These are phyloP conservation scores for Fagopyrum homotropicum DNA, from an alignment of 148 eudicot species.

Conservation along the genomic window DNA sequence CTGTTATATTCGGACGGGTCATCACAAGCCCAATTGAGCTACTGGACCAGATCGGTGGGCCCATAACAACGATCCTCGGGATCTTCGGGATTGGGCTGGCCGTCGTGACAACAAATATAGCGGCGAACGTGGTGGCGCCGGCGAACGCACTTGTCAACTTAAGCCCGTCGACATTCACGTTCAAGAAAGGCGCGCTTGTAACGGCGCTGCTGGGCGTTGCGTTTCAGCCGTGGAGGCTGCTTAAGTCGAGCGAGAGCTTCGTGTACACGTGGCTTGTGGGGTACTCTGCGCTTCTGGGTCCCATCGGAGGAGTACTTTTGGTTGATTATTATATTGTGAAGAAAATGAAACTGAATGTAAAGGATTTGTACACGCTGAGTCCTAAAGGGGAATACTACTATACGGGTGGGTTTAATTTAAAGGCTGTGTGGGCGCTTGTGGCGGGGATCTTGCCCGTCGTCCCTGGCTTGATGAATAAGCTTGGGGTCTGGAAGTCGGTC, in stretches of 20 bases:
- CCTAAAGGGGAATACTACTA: conserved; percentile 64
- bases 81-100: conserved; percentile 85
- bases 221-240: conserved; percentile 92
- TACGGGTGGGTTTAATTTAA: conserved; percentile 68
- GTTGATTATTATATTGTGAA: conserved; percentile 73
- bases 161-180: conserved; percentile 75
- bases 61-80: conserved; percentile 47
- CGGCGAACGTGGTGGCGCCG: conserved; percentile 95
- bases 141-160: conserved; percentile 91
- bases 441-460: conserved; percentile 75
- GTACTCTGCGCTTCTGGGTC: conserved; percentile 84
- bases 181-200: conserved; percentile 63
- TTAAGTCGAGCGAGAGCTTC: conserved; percentile 85
- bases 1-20: conserved; percentile 62
- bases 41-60: conserved; percentile 68
- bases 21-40: conserved; percentile 82
- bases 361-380: conserved; percentile 53
- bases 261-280: conserved; percentile 98
- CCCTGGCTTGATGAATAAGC: conserved; percentile 72
- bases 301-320: conserved; percentile 76
- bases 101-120: conserved; percentile 85
- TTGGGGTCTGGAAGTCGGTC: conserved; percentile 39
- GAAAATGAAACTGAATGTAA: conserved; percentile 32
- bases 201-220: conserved; percentile 85
- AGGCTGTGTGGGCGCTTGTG: conserved; percentile 49